These are phyloP conservation scores for Aspergillus fumigatiaffinis DNA, from an alignment of 2,329 filamentous ascomycete species.

Conservation along the genomic window DNA sequence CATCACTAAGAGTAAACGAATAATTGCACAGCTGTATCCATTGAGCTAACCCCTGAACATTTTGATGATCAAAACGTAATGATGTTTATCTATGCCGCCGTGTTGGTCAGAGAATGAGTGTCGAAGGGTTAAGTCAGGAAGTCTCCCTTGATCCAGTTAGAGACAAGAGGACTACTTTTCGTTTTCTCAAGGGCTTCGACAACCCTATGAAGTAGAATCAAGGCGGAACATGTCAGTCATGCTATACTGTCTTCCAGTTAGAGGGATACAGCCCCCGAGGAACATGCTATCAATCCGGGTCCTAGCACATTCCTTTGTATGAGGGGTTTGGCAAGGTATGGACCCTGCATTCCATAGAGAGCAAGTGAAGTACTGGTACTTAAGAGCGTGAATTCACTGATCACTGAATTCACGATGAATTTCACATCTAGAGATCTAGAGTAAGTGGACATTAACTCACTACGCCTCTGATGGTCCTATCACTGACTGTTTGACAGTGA, in stretches of 20 bases:
- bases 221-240: not conserved
- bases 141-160: not conserved
- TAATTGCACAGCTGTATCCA: not conserved
- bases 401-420: not conserved
- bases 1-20: not conserved
- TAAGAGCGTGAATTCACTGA: not conserved
- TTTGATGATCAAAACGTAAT: no score
- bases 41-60: no score
- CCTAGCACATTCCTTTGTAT: not conserved
- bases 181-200: no score
- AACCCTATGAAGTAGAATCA: not conserved
- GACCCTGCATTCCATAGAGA: conserved; percentile 18
- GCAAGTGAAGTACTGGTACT: not conserved
- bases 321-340: conserved; percentile 14
- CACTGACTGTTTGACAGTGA: not conserved
- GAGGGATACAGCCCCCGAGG: not conserved
- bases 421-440: not conserved
- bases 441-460: not conserved
- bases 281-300: not conserved
- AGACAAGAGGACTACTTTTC: not conserved
- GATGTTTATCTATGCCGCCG: no score
- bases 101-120: not conserved
- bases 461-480: not conserved
- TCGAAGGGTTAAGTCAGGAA: not conserved
- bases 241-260: not conserved